Evolutionary conservation across 2,329 filamentous ascomycete genomes (phyloP).

Genomic region (Neurospora sp.): DNA sequence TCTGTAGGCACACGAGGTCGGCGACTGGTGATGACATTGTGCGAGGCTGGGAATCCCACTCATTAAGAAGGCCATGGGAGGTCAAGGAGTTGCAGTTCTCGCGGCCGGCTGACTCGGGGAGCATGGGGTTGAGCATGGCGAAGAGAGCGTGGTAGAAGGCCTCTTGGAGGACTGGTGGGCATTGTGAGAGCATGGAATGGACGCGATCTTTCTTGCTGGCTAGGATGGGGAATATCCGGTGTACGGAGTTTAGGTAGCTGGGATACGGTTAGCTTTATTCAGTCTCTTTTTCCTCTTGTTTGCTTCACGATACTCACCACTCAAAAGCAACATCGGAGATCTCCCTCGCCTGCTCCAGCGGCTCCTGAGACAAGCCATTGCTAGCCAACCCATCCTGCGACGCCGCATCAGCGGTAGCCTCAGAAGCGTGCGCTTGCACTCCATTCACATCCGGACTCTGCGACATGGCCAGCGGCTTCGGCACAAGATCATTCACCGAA

Average conservation of each 20-base stretch:
- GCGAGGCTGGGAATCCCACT: slow-evolving; percentile 38
- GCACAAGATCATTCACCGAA: slow-evolving; percentile 33
- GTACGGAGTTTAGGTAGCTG: slow-evolving; percentile 55
- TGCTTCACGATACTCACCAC: slow-evolving; percentile 25
- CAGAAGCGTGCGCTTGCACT: slow-evolving; percentile 13
- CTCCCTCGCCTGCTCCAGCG: slow-evolving; percentile 22
- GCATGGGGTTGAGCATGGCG: slow-evolving; percentile 45
- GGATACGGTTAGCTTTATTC: neutral
- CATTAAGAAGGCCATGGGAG: slow-evolving; percentile 37
- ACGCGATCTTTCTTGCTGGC: slow-evolving; percentile 46
- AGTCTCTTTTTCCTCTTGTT: neutral
- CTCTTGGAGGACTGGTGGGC: slow-evolving; percentile 45
- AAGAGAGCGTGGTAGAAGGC: slow-evolving; percentile 56
- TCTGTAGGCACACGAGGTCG: slow-evolving; percentile 54
- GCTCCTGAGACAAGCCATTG: slow-evolving; percentile 14
- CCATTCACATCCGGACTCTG: neutral
- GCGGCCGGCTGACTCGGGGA: slow-evolving; percentile 23
- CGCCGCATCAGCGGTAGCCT: slow-evolving; percentile 25
- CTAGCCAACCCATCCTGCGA: slow-evolving; percentile 4
- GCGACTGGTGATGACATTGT: slow-evolving; percentile 22
- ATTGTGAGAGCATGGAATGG: slow-evolving; percentile 44
- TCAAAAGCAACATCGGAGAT: slow-evolving; percentile 36
- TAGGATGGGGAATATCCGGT: slow-evolving; percentile 58
- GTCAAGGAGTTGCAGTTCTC: slow-evolving; percentile 31
- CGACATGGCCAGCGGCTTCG: slow-evolving; percentile 28